phyloP scores from a whole-genome alignment of 1,284 basidiomycete genomes.

The Peniophora sp. region DNA sequence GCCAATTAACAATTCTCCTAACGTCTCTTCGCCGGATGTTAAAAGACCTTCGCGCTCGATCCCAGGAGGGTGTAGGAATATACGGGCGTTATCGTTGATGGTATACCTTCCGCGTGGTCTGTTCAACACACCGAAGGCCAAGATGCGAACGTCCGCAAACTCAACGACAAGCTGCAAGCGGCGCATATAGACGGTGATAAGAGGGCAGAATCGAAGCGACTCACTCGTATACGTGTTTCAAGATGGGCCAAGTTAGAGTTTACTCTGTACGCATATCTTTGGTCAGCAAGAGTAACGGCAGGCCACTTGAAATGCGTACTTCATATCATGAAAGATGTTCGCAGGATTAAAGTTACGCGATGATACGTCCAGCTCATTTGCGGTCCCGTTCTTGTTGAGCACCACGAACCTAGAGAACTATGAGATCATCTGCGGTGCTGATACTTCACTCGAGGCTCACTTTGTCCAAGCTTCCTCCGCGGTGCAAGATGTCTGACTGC shows the following conservation, averaged over 20 bases:
- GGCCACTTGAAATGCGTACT: conserved; percentile 36
- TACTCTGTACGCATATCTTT: conserved; percentile 31
- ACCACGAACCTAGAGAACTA: conserved; percentile 55
- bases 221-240: conserved; percentile 51
- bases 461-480: conserved; percentile 75
- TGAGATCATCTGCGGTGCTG: not conserved
- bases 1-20: too few relatives aligned
- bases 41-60: conserved; percentile 28
- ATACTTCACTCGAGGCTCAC: conserved; percentile 31
- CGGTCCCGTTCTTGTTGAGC: conserved; percentile 64
- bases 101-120: conserved; percentile 46
- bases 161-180: conserved; percentile 51
- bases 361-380: conserved; percentile 57
- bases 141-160: conserved; percentile 63
- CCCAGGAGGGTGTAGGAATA: conserved; percentile 62
- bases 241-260: conserved; percentile 59
- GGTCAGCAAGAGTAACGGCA: not conserved
- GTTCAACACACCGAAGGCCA: conserved; percentile 60
- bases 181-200: not conserved
- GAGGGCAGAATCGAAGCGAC: conserved; percentile 13
- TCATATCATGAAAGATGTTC: conserved; percentile 63
- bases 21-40: not conserved
- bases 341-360: conserved; percentile 62
- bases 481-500: conserved; percentile 59
- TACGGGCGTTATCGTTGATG: conserved; percentile 57